Percentiles rank a stretch among this genome's conserved stretches.
Evolutionary conservation across 768 basidiomycete species (phyloP).

Genomic region (Kwoniella newhampshirensis): DNA sequence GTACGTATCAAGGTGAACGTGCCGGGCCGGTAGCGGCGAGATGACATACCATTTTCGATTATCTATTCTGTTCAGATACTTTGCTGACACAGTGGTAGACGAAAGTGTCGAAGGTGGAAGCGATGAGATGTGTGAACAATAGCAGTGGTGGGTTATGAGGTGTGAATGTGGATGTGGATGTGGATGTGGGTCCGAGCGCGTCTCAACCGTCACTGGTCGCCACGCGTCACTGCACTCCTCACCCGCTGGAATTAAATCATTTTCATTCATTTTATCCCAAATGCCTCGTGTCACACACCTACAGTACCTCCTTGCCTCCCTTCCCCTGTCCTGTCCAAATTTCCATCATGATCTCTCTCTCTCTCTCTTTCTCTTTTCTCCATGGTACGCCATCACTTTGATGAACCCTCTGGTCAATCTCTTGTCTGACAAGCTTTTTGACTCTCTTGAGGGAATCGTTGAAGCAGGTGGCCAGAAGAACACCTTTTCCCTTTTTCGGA

Average conservation of each 20-base stretch:
- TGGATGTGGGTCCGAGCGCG: conserved; percentile 13
- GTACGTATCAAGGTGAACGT: too few species aligned
- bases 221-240: background rate
- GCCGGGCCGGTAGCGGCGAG: background rate
- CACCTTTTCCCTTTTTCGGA: conserved; percentile 1
- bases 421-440: conserved; percentile 6
- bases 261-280: conserved; percentile 24
- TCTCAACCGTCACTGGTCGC: conserved; percentile 4
- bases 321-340: background rate
- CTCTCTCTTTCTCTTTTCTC: conserved; percentile 11
- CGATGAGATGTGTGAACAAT: too few species aligned
- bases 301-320: background rate
- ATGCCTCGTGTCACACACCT: too few species aligned
- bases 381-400: conserved; percentile 26
- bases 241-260: background rate
- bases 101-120: too few species aligned
- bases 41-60: background rate
- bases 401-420: conserved; percentile 15
- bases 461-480: conserved; percentile 25
- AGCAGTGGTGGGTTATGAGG: background rate
- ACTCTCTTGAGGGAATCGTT: conserved; percentile 9
- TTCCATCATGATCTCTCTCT: background rate
- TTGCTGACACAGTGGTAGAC: too few species aligned
- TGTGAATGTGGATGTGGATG: background rate
- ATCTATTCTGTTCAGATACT: too few species aligned